Conservation (phyloP, 2,329 filamentous ascomycete species). For the Claviceps digitariae region DNA sequence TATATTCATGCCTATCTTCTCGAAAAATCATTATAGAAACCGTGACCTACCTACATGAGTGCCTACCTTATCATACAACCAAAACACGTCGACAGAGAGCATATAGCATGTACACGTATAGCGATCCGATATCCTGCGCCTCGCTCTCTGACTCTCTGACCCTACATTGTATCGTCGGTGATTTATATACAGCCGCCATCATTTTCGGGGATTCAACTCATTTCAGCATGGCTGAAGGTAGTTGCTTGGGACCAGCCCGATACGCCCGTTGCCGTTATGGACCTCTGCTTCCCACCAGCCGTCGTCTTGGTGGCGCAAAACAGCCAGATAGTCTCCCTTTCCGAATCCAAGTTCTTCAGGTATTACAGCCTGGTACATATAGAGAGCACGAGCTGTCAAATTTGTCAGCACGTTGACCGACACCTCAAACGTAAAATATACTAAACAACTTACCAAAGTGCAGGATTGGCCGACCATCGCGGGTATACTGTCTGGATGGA, state of each 20-base stretch:
- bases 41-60: background rate
- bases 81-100: background rate
- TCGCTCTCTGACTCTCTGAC: background rate
- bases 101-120: conserved; percentile 3
- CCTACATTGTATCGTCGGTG: background rate
- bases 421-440: conserved; percentile 7
- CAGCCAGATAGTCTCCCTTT: conserved; percentile 83
- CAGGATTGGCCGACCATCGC: conserved; percentile 74
- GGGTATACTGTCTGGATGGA: conserved; percentile 64
- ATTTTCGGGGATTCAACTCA: background rate
- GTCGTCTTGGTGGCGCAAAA: conserved; percentile 86
- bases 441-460: conserved; percentile 71
- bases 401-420: background rate
- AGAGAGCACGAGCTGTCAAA: conserved; percentile 72
- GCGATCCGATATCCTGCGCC: background rate
- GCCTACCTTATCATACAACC: background rate
- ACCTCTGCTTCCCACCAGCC: conserved; percentile 99
- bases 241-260: conserved; percentile 55
- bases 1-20: background rate
- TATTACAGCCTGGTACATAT: conserved; percentile 88
- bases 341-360: conserved; percentile 85
- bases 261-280: conserved; percentile 48
- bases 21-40: background rate
- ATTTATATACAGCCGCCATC: conserved; percentile 4
- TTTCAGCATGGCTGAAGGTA: conserved; percentile 42